phyloP scores from a whole-genome alignment of 179 eudicot genomes.

The Silene vulgaris region DNA sequence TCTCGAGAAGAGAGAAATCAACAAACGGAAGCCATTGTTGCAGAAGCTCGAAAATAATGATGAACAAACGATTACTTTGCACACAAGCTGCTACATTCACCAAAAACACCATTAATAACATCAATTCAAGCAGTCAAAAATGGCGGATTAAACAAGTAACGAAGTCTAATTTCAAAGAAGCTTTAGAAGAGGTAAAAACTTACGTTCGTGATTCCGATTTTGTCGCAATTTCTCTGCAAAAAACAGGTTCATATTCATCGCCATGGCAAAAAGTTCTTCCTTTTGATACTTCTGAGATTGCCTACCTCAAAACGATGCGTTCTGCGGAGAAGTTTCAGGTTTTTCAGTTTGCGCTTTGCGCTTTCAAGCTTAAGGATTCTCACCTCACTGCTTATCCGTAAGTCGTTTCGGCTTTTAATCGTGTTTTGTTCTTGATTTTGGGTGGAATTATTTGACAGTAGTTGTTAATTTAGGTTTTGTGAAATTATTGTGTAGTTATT shows the following conservation, averaged over 20 bases:
- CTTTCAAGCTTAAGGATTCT: conserved; percentile 53
- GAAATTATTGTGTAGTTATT: background rate
- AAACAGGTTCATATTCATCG: conserved; percentile 70
- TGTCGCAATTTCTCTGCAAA: conserved; percentile 63
- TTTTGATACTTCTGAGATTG: conserved; percentile 63
- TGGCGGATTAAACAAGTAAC: conserved; percentile 62
- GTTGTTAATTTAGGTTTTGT: background rate
- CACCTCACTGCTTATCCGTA: conserved; percentile 72
- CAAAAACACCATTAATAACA: conserved; percentile 6
- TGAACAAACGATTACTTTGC: conserved; percentile 29
- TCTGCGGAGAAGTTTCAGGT: conserved; percentile 73
- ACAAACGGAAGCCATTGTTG: conserved; percentile 17
- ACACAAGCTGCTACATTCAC: conserved; percentile 18
- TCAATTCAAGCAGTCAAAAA: conserved; percentile 6
- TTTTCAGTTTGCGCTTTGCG: conserved; percentile 83
- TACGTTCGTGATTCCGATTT: conserved; percentile 53
- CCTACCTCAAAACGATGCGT: conserved; percentile 69
- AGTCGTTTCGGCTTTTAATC: conserved; percentile 9
- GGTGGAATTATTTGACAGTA: background rate
- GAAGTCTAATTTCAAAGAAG: conserved; percentile 56
- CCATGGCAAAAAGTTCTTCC: conserved; percentile 67
- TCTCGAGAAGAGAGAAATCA: background rate
- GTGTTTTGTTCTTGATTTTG: background rate
- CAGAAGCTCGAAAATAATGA: conserved; percentile 17
- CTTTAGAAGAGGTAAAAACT: conserved; percentile 36